Evolutionary conservation across 2,329 filamentous ascomycete genomes (phyloP).

Genomic region (Aspergillus piperis): DNA sequence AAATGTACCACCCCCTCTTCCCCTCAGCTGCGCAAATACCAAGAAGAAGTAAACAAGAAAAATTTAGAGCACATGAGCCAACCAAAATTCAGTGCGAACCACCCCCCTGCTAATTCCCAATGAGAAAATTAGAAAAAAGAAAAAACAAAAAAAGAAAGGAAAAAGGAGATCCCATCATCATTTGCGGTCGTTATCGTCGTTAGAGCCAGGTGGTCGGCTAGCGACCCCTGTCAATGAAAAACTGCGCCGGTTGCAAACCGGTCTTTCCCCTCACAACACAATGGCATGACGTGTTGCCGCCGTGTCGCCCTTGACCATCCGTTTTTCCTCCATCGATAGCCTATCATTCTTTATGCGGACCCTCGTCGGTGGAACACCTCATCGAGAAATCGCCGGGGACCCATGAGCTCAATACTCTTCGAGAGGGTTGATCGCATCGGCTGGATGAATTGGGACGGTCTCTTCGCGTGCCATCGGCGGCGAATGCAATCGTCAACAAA

Average conservation of each 20-base stretch:
- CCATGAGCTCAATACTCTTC: conserved; percentile 63
- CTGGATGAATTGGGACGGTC: conserved; percentile 53
- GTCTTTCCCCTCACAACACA: background rate
- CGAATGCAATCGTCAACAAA: conserved; percentile 92
- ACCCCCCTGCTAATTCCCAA: background rate
- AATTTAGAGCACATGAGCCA: background rate
- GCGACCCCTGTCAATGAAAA: background rate
- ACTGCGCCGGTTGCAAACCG: background rate
- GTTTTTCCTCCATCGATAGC: background rate
- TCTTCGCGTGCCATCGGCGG: conserved; percentile 66
- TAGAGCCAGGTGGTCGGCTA: conserved; percentile 1
- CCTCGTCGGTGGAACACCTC: conserved; percentile 61
- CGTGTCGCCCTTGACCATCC: background rate
- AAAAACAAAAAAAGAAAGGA: too few species aligned
- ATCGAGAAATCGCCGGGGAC: conserved; percentile 63
- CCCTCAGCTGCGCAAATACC: background rate
- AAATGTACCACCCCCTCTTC: background rate
- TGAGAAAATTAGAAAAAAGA: background rate
- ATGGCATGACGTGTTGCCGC: conserved; percentile 3
- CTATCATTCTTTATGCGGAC: conserved; percentile 30
- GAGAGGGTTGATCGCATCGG: conserved; percentile 55
- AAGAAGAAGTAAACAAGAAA: background rate
- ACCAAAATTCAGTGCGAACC: background rate
- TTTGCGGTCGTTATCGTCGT: conserved; percentile 2
- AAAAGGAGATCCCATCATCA: background rate